phyloP scores from a whole-genome alignment of 2,329 filamentous ascomycete species.

The Cladosporium phlei region DNA sequence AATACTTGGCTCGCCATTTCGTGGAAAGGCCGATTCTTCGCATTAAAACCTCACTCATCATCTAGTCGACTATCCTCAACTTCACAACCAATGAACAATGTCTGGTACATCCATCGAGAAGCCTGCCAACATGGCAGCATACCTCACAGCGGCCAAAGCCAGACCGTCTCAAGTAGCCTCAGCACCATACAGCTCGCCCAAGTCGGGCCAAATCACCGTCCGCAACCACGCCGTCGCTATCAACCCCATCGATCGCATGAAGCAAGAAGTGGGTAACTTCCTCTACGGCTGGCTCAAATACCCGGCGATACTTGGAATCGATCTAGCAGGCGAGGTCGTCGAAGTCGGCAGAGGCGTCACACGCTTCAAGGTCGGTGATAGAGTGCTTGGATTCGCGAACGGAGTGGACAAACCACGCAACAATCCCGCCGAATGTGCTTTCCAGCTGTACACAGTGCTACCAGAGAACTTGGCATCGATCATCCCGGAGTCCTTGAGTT shows the following conservation, averaged over 20 bases:
- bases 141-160: neutral
- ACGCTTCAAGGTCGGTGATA: constrained; percentile 21
- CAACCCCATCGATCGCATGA: constrained; percentile 35
- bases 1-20: no score
- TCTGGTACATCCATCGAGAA: neutral
- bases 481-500: neutral
- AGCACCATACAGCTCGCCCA: constrained; percentile 3
- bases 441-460: constrained; percentile 18
- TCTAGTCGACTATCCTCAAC: no score
- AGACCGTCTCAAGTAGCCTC: neutral
- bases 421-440: constrained; percentile 16
- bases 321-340: constrained; percentile 26
- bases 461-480: constrained; percentile 7
- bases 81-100: no score
- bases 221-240: constrained; percentile 33
- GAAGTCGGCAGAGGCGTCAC: constrained; percentile 26
- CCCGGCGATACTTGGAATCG: constrained; percentile 23
- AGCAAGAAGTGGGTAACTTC: constrained; percentile 14
- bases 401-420: constrained; percentile 13
- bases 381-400: constrained; percentile 20
- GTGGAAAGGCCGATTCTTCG: no score
- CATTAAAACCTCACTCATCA: no score
- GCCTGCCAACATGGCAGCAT: neutral
- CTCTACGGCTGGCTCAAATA: neutral
- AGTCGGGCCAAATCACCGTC: constrained; percentile 31